A percentile compares a stretch with the other conserved stretches of the same genome.
phyloP scores from a whole-genome alignment of 2,329 filamentous ascomycete species.

The Pseudocercospora ulei region DNA sequence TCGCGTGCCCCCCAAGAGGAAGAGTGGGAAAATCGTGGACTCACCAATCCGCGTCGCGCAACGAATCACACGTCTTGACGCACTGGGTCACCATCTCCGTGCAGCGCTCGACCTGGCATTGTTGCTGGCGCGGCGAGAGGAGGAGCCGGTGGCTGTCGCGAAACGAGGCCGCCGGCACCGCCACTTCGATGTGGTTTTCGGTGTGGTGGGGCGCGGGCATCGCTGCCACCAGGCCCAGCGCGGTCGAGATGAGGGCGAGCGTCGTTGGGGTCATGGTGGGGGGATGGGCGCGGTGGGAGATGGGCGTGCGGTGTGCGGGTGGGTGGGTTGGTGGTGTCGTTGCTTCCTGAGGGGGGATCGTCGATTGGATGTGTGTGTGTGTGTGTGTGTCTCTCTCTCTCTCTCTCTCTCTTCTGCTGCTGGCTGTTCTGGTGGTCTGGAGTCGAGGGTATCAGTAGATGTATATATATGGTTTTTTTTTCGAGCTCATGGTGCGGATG shows the following conservation, averaged over 20 bases:
- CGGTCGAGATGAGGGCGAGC: background rate
- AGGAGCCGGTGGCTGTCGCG: background rate
- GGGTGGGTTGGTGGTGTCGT: no score
- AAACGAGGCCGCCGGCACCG: no score
- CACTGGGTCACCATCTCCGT: background rate
- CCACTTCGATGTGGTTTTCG: background rate
- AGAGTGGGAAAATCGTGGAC: background rate
- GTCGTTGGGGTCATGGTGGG: background rate
- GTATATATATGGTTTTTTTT: no score
- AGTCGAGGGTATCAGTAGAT: no score
- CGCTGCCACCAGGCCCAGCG: constrained; percentile 1
- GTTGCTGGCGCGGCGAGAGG: background rate
- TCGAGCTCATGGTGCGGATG: background rate
- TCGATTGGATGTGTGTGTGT: no score
- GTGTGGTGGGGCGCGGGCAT: constrained; percentile 1
- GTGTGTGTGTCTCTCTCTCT: no score
- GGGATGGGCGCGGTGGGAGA: no score
- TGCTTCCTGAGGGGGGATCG: no score
- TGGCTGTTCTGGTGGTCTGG: no score
- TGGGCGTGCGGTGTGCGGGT: no score
- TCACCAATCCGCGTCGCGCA: constrained; percentile 2
- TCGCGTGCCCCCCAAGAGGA: no score
- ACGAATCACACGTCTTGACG: constrained; percentile 3
- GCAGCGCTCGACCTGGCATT: constrained; percentile 1
- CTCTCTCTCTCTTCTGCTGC: no score